Evolutionary conservation across 371 early-diverging fungal species (phyloP).

Genomic region (Parasitella parasitica): DNA sequence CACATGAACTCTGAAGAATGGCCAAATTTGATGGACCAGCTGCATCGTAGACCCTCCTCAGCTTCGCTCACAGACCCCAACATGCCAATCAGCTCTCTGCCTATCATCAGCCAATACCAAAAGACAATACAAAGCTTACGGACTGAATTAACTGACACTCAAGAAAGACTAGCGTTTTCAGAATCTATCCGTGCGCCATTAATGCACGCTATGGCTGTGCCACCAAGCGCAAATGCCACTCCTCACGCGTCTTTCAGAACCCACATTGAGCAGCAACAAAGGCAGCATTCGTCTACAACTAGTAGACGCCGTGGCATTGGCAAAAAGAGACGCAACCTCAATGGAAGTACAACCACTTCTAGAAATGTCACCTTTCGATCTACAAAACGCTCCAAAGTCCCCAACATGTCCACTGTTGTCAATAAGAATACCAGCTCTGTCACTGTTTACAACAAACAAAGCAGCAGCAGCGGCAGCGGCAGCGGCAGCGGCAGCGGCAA

Average conservation of each 20-base stretch:
- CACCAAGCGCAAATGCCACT: conserved; percentile 1
- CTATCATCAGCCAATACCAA: conserved; percentile 51
- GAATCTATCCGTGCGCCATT: conserved; percentile 32
- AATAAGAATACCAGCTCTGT: background rate
- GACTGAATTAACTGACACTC: conserved; percentile 37
- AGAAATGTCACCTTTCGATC: conserved; percentile 32
- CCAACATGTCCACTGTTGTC: background rate
- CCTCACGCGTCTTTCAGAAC: conserved; percentile 16
- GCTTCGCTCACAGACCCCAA: background rate
- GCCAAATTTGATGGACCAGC: conserved; percentile 9
- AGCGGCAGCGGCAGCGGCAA: no score
- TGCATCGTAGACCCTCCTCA: conserved; percentile 2
- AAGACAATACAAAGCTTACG: conserved; percentile 47
- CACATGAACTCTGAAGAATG: conserved; percentile 20
- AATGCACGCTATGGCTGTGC: conserved; percentile 35
- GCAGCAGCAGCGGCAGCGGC: no score
- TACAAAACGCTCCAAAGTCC: conserved; percentile 20
- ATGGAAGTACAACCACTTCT: conserved; percentile 23
- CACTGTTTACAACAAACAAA: no score
- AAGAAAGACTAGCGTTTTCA: conserved; percentile 26
- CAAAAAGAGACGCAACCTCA: conserved; percentile 21
- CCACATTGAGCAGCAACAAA: conserved; percentile 2
- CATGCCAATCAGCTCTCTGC: conserved; percentile 14
- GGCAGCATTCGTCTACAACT: conserved; percentile 11
- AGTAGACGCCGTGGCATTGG: background rate